These are phyloP conservation scores for Phytophthora pinifolia DNA, from an alignment of 352 stramenopile species.

Conservation along the genomic window DNA sequence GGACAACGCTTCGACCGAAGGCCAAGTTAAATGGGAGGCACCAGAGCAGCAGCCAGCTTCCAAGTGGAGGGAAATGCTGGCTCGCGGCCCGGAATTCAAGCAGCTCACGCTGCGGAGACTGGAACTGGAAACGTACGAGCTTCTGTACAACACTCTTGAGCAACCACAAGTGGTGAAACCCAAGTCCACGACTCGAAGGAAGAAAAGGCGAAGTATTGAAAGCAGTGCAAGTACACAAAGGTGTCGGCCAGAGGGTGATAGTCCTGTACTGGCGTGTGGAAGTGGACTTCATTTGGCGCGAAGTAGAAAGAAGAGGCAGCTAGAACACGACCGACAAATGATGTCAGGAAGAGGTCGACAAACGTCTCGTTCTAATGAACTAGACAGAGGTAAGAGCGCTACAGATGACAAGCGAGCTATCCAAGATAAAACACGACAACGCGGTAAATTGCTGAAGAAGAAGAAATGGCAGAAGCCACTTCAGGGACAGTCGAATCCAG, in stretches of 20 bases:
- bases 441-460: slow-evolving; percentile 18
- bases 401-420: slow-evolving; percentile 6
- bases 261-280: slow-evolving; percentile 21
- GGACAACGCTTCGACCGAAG: neutral
- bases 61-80: slow-evolving; percentile 51
- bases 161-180: slow-evolving; percentile 3
- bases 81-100: slow-evolving; percentile 38
- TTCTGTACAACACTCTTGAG: slow-evolving; percentile 40
- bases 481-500: slow-evolving; percentile 1
- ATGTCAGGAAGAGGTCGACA: slow-evolving; percentile 24
- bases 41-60: slow-evolving; percentile 17
- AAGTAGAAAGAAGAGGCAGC: slow-evolving; percentile 31
- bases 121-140: slow-evolving; percentile 49
- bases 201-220: slow-evolving; percentile 3
- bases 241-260: neutral
- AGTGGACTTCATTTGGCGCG: slow-evolving; percentile 42
- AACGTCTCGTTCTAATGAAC: neutral
- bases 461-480: slow-evolving; percentile 11
- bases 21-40: slow-evolving; percentile 2
- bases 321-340: slow-evolving; percentile 25
- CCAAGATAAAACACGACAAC: slow-evolving; percentile 14
- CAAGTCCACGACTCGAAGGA: slow-evolving; percentile 5
- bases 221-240: slow-evolving; percentile 1
- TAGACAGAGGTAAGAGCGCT: slow-evolving; percentile 1
- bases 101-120: slow-evolving; percentile 33